Evolutionary conservation across 1,284 basidiomycete species (phyloP).

Genomic region (Calocybe gambosa): DNA sequence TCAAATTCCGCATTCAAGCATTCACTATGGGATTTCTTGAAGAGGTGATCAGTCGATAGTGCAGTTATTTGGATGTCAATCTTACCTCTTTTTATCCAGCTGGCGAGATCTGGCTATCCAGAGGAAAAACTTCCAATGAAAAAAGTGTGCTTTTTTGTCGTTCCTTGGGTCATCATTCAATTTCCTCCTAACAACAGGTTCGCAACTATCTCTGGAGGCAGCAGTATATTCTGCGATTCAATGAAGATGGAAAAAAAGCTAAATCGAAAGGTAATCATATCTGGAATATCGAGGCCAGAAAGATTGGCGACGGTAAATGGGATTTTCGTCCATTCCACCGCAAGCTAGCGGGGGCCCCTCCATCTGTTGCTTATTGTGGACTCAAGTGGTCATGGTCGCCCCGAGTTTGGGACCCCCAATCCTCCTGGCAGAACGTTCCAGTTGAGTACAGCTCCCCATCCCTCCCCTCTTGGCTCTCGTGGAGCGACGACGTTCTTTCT

Average conservation of each 20-base stretch:
- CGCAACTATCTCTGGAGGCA: constrained; percentile 96
- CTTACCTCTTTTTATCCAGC: constrained; percentile 34
- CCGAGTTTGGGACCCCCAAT: constrained; percentile 96
- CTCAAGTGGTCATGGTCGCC: constrained; percentile 91
- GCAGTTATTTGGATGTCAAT: background rate
- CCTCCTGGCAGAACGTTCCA: constrained; percentile 71
- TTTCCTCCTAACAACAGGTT: constrained; percentile 52
- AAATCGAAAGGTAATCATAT: constrained; percentile 99
- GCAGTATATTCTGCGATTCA: constrained; percentile 93
- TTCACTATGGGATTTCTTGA: constrained; percentile 97
- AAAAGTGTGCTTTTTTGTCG: constrained; percentile 47
- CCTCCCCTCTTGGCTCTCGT: constrained; percentile 82
- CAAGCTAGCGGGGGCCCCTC: constrained; percentile 77
- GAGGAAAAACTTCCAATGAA: constrained; percentile 88
- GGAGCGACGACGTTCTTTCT: constrained; percentile 76
- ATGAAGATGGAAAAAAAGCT: constrained; percentile 98
- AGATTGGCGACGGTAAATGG: constrained; percentile 73
- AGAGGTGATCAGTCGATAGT: constrained; percentile 47
- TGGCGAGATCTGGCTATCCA: constrained; percentile 72
- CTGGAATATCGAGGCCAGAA: constrained; percentile 97
- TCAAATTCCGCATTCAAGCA: constrained; percentile 99
- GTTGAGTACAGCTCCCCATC: constrained; percentile 77
- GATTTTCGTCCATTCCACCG: constrained; percentile 89
- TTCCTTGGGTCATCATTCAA: constrained; percentile 5
- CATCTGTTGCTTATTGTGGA: constrained; percentile 77